Conservation (phyloP, 768 basidiomycete species). For the Termitomyces heimii region DNA sequence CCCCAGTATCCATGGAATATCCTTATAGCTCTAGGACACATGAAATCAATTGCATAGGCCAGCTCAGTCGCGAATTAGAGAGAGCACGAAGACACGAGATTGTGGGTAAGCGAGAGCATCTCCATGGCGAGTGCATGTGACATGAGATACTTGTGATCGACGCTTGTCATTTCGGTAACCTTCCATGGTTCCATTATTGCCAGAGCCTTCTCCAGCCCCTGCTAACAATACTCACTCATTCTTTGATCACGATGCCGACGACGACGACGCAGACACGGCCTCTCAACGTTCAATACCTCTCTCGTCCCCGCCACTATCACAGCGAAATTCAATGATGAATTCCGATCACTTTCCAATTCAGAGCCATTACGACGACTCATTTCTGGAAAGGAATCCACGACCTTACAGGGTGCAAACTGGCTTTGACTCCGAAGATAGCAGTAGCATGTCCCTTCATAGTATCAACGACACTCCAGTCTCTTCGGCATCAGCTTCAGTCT, state of each 20-base stretch:
- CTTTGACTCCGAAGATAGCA: constrained; percentile 48
- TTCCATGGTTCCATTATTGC: constrained; percentile 22
- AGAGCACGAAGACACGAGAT: neutral
- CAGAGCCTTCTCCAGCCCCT: constrained; percentile 26
- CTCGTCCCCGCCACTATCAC: constrained; percentile 56
- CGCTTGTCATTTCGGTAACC: neutral
- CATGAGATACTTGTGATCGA: neutral
- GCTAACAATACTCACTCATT: constrained; percentile 22
- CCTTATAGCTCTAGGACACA: neutral
- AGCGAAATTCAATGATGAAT: constrained; percentile 29
- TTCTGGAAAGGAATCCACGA: constrained; percentile 36
- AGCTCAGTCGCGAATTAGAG: neutral
- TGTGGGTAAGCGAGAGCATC: neutral
- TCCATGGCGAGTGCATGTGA: too few species aligned
- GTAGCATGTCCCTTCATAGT: constrained; percentile 42
- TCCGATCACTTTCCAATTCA: constrained; percentile 9
- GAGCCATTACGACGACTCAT: constrained; percentile 15
- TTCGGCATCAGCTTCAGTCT: constrained; percentile 43
- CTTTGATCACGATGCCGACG: constrained; percentile 27
- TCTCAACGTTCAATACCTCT: constrained; percentile 76
- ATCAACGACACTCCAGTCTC: constrained; percentile 45
- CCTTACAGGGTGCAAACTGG: constrained; percentile 49
- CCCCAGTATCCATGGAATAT: neutral
- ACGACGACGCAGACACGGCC: constrained; percentile 68
- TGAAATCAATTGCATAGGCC: neutral